Percentiles rank a stretch among this genome's conserved stretches.
phyloP scores from a whole-genome alignment of 2,329 filamentous ascomycete genomes.

The Zarea fungicola region DNA sequence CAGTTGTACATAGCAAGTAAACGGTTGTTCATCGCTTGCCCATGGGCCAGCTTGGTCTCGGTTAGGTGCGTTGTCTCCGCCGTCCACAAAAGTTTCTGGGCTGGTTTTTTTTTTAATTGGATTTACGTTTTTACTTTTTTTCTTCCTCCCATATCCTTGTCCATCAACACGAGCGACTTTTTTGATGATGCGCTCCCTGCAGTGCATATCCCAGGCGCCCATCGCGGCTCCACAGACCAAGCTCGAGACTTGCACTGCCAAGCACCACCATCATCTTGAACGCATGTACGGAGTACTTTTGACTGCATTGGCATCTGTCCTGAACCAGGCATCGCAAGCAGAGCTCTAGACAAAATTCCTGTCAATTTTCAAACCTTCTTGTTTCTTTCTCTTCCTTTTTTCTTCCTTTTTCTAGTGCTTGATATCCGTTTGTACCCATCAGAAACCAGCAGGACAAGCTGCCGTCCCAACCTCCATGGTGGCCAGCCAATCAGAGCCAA shows the following conservation, averaged over 20 bases:
- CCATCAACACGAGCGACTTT: not conserved
- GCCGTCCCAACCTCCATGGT: not conserved
- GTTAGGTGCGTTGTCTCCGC: too few relatives aligned
- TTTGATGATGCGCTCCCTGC: not conserved
- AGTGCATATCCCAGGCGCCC: too few relatives aligned
- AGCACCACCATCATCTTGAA: too few relatives aligned
- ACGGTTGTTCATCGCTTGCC: too few relatives aligned
- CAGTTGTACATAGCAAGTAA: too few relatives aligned
- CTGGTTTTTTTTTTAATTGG: not conserved
- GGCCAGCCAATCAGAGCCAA: not conserved
- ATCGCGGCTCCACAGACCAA: not conserved
- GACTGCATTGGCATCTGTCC: too few relatives aligned
- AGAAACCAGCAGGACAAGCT: not conserved
- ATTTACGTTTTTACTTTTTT: too few relatives aligned
- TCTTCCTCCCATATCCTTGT: not conserved
- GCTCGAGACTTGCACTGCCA: not conserved
- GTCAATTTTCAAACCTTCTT: not conserved
- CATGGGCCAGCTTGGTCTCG: too few relatives aligned
- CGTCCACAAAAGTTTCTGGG: too few relatives aligned
- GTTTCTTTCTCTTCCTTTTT: not conserved
- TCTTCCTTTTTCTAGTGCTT: not conserved
- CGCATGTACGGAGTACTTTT: too few relatives aligned
- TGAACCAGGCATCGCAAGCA: too few relatives aligned
- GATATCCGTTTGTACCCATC: too few relatives aligned
- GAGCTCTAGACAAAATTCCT: not conserved